These are phyloP conservation scores for Saccharum hybrid DNA, from an alignment of 202 grass and related monocot species.

Conservation along the genomic window DNA sequence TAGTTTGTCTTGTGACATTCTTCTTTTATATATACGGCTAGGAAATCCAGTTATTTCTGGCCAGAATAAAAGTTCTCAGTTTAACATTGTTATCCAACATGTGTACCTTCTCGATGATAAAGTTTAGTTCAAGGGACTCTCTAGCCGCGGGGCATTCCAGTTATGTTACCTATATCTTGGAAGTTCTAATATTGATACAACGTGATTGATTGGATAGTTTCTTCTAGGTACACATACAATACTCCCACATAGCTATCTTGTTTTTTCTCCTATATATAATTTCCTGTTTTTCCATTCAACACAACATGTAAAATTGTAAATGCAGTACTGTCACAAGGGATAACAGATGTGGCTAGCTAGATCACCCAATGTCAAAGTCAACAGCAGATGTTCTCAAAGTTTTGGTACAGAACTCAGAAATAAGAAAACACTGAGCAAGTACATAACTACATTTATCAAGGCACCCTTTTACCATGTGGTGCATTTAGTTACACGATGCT, in stretches of 20 bases:
- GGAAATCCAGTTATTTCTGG: conserved; percentile 21
- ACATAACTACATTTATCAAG: conserved; percentile 6
- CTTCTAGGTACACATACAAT: not conserved
- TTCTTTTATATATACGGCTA: conserved; percentile 11
- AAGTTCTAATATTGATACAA: conserved; percentile 34
- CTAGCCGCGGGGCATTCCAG: not conserved
- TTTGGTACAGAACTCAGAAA: not conserved
- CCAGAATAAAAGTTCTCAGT: not conserved
- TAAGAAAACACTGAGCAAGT: conserved; percentile 14
- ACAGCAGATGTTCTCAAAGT: not conserved
- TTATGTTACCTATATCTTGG: conserved; percentile 15
- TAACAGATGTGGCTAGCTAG: not conserved
- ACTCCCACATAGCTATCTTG: not conserved
- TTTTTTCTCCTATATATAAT: not conserved
- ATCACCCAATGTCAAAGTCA: not conserved
- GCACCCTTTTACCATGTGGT: not conserved
- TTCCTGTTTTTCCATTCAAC: not conserved
- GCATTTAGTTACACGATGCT: conserved; percentile 18
- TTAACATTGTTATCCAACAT: conserved; percentile 9
- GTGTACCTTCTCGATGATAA: conserved; percentile 16
- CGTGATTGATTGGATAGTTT: not conserved
- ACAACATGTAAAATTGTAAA: not conserved
- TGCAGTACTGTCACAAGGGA: not conserved
- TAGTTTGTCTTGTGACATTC: not conserved
- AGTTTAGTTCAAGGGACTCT: conserved; percentile 31